These are phyloP conservation scores for Clavaria fumosa DNA, from an alignment of 768 basidiomycete species.

Conservation along the genomic window DNA sequence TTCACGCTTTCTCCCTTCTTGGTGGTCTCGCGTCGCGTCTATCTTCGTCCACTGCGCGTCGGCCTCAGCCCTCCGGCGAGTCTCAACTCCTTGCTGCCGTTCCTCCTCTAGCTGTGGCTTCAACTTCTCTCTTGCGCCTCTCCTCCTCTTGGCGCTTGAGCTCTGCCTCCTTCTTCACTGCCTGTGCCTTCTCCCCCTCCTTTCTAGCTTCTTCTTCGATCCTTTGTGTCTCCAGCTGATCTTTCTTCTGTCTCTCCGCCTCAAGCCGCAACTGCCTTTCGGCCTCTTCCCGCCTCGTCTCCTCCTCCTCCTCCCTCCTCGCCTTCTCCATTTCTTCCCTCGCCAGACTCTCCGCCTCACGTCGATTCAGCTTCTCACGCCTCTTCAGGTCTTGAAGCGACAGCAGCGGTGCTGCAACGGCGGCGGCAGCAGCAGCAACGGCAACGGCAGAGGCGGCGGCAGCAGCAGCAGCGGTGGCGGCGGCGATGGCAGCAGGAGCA, in stretches of 20 bases:
- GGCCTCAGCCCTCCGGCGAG: too few relatives aligned
- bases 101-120: neutral
- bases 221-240: slow-evolving; percentile 27
- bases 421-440: too few relatives aligned
- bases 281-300: slow-evolving; percentile 14
- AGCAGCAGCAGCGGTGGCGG: too few relatives aligned
- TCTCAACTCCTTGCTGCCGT: neutral
- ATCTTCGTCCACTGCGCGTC: too few relatives aligned
- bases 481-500: too few relatives aligned
- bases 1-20: too few relatives aligned
- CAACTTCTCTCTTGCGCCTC: neutral
- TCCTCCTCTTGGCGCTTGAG: neutral
- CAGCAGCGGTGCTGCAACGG: too few relatives aligned
- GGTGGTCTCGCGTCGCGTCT: too few relatives aligned
- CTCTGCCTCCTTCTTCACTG: neutral
- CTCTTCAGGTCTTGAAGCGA: neutral
- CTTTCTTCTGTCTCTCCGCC: slow-evolving; percentile 17
- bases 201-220: slow-evolving; percentile 29
- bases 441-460: too few relatives aligned
- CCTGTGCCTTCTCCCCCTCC: neutral
- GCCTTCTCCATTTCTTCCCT: slow-evolving; percentile 14
- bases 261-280: slow-evolving; percentile 13
- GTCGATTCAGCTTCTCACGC: slow-evolving; percentile 1
- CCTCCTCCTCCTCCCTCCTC: slow-evolving; percentile 15
- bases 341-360: slow-evolving; percentile 16